phyloP scores from a whole-genome alignment of 306 rosid genomes.

The Luffa aegyptiaca region DNA sequence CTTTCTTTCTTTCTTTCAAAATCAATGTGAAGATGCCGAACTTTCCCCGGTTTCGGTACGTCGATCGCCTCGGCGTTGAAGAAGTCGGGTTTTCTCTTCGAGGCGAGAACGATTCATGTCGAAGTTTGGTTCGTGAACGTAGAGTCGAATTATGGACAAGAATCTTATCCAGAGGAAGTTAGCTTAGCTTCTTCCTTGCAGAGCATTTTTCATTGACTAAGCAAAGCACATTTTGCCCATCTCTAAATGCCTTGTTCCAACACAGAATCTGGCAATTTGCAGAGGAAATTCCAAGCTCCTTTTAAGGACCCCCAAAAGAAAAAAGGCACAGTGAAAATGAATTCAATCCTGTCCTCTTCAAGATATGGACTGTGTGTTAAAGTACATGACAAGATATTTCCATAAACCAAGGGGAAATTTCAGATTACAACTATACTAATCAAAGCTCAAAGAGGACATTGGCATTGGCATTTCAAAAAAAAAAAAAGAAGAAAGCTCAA shows the following conservation, averaged over 20 bases:
- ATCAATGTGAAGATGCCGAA: not conserved
- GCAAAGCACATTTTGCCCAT: not conserved
- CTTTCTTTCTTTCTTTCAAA: no score
- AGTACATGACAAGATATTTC: not conserved
- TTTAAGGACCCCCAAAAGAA: not conserved
- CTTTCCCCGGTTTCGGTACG: not conserved
- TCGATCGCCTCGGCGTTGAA: not conserved
- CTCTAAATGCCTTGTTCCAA: slow-evolving; percentile 4
- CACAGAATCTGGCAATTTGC: slow-evolving; percentile 11
- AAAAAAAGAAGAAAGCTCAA: not conserved
- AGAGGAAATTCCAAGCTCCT: not conserved
- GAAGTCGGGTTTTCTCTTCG: not conserved
- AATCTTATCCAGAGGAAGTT: not conserved
- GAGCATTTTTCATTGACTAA: slow-evolving; percentile 9
- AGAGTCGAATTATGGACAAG: not conserved
- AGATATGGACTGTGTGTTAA: not conserved
- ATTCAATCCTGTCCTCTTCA: not conserved
- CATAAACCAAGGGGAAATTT: not conserved
- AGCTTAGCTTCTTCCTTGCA: not conserved
- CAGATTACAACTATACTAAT: slow-evolving; percentile 7
- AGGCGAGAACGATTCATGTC: not conserved
- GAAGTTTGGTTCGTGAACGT: not conserved
- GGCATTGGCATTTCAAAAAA: not conserved
- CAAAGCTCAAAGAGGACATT: slow-evolving; percentile 2
- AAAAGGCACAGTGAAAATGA: not conserved